Evolutionary conservation across 108 stramenopile species (phyloP).

Genomic region (Skeletonema costatum): DNA sequence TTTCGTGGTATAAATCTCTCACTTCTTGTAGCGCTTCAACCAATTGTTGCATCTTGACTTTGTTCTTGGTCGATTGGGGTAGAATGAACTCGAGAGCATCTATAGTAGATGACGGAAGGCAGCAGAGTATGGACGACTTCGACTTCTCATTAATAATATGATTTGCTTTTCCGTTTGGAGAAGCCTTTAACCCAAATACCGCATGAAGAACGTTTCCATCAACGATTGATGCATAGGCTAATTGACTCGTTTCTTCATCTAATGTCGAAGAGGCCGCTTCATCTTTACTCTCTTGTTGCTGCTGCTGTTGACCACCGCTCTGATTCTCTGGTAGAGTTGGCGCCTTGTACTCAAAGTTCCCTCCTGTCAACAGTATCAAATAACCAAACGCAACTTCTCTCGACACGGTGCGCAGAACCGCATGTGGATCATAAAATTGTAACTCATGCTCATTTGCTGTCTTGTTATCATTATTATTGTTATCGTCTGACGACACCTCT

Average conservation of each 20-base stretch:
- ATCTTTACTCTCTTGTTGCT: neutral
- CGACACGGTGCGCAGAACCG: conserved; percentile 9
- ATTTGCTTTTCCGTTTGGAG: conserved; percentile 16
- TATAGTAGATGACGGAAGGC: conserved; percentile 2
- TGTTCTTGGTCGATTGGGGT: neutral
- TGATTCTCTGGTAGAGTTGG: neutral
- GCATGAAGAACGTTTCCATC: conserved; percentile 46
- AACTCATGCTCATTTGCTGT: conserved; percentile 7
- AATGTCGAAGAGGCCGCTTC: neutral
- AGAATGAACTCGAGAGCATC: conserved; percentile 6
- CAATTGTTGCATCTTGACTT: conserved; percentile 1
- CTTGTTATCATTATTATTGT: neutral
- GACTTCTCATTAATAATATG: conserved; percentile 7
- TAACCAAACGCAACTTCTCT: conserved; percentile 46
- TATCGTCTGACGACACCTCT: neutral
- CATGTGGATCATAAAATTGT: conserved; percentile 33
- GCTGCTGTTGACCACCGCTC: neutral
- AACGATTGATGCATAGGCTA: conserved; percentile 42
- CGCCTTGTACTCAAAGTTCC: conserved; percentile 11
- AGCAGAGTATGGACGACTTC: conserved; percentile 17
- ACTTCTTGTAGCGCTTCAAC: conserved; percentile 20
- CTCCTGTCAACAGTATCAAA: conserved; percentile 42
- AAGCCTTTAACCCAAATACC: conserved; percentile 37
- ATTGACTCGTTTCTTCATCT: conserved; percentile 12
- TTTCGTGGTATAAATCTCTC: conserved; percentile 11